Base-by-base conservation (phyloP, 2,329 filamentous ascomycete genomes). In the Apiospora phragmitis region DNA sequence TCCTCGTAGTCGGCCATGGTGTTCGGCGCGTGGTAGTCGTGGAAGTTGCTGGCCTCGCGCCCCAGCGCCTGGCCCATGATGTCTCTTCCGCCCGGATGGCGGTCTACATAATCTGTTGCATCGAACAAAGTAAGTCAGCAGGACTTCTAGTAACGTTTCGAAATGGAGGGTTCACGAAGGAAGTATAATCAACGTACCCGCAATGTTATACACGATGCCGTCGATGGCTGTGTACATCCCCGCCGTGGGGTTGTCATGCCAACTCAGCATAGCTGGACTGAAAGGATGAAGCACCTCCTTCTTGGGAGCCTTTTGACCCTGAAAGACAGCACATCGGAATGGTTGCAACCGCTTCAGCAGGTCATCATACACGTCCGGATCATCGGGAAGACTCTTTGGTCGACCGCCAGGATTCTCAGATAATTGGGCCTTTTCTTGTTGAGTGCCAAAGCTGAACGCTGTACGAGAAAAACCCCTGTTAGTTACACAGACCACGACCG, bases 61-160 rank as follows among this genome's bases (percentile, higher is more conserved):
- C 74, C 74, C 2, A 71, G 35, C 18, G 65, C 71, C 5, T 69
- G 43, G 7, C 67, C 49, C 18, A 76, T 12, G 8, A 72, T 32
- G 5, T 29, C n/a, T 29, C 26, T 62, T 1, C 74, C 74, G 4
- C 74, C 74, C 1, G 74, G 74, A 42, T 76, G 74, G 29, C 70
- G 71, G 38, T 49, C 68, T 1, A 72, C 16, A 32, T 75, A 76
- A 1, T 14, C 74, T 76, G 29, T 4, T 24, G 29, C 2, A 8
- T n/a, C 26, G 11, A 26, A 29, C 4, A 16, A 11, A 5, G 7
- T 55, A 8, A 38, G 45, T 12, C 51, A 26, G 14, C 24, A 11
- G n/a, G n/a, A n/a, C n/a, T n/a, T n/a, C n/a, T 11, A 3, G 59
- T 3, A 24, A 6, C 1, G 18, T n/a, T 14, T 5, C 3, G 3